Conservation (phyloP, 2,329 filamentous ascomycete genomes). For the Hypocrella siamensis region DNA sequence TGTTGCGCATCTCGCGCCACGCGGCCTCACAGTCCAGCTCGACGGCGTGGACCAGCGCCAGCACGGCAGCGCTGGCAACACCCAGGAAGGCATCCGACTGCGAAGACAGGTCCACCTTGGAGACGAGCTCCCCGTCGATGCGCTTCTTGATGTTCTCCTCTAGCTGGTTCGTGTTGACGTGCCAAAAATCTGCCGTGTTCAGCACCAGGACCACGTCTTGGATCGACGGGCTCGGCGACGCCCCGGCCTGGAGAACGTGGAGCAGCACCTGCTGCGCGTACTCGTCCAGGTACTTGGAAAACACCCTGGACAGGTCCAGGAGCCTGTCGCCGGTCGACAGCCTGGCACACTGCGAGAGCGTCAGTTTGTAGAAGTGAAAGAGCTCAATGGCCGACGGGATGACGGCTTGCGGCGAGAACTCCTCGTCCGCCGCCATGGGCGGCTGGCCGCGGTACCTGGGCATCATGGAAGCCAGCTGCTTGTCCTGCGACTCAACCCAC, state of each 20-base stretch:
- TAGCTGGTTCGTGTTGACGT: conserved; percentile 78
- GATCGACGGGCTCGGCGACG: conserved; percentile 34
- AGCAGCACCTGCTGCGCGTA: conserved; percentile 89
- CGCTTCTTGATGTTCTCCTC: conserved; percentile 89
- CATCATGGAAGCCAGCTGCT: conserved; percentile 67
- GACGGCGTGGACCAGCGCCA: conserved; percentile 69
- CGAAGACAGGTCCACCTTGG: conserved; percentile 73
- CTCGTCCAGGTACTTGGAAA: conserved; percentile 87
- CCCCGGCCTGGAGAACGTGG: conserved; percentile 46
- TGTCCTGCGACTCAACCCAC: conserved; percentile 95
- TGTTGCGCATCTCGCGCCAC: conserved; percentile 96
- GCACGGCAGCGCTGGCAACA: conserved; percentile 75
- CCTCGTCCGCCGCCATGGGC: conserved; percentile 68
- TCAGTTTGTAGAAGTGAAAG: conserved; percentile 92
- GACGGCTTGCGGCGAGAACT: conserved; percentile 80
- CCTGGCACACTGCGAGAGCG: conserved; percentile 87
- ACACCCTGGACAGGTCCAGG: conserved; percentile 67
- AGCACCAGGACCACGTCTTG: conserved; percentile 75
- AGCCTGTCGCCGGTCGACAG: conserved; percentile 81
- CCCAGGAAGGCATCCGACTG: conserved; percentile 93
- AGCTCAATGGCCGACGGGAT: conserved; percentile 90
- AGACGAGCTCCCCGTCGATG: conserved; percentile 63
- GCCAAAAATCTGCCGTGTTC: conserved; percentile 97
- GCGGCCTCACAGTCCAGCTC: conserved; percentile 69
- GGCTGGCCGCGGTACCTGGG: conserved; percentile 77